Percentiles rank a stretch among this genome's conserved stretches.
Conservation (phyloP, 73 alveolate species). For the Tetrahymena malaccensis region DNA sequence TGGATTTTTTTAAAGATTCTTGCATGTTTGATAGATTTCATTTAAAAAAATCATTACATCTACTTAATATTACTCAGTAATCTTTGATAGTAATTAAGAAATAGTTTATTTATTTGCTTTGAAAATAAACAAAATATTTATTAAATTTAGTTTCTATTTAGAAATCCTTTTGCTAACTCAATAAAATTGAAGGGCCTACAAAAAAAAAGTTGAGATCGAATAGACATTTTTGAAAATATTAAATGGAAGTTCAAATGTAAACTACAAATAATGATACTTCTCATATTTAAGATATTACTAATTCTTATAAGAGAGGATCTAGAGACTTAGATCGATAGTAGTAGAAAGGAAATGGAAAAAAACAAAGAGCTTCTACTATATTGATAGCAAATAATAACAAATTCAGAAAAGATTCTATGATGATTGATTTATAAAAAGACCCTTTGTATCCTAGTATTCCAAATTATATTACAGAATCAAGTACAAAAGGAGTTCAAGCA, state of each 20-base stretch:
- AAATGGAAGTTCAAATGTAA: not conserved
- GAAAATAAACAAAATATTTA: no score
- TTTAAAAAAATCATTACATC: no score
- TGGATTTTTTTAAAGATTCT: no score
- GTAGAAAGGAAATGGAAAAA: not conserved
- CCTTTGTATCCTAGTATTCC: not conserved
- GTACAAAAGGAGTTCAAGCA: not conserved
- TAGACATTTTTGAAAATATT: no score
- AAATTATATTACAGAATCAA: not conserved
- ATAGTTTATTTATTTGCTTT: no score
- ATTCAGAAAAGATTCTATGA: not conserved
- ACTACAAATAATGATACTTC: not conserved
- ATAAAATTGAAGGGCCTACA: not conserved
- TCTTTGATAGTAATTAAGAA: not conserved
- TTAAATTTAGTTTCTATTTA: not conserved
- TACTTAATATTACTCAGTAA: not conserved
- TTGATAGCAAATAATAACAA: not conserved
- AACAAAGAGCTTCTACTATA: not conserved
- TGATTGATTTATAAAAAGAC: not conserved
- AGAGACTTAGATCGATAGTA: not conserved
- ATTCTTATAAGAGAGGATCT: not conserved
- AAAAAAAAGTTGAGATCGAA: not conserved
- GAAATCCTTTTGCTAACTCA: not conserved
- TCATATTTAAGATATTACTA: not conserved
- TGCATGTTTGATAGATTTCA: no score